Evolutionary conservation across 495 filamentous ascomycete species (phyloP).

Genomic region (Neurospora discreta): DNA sequence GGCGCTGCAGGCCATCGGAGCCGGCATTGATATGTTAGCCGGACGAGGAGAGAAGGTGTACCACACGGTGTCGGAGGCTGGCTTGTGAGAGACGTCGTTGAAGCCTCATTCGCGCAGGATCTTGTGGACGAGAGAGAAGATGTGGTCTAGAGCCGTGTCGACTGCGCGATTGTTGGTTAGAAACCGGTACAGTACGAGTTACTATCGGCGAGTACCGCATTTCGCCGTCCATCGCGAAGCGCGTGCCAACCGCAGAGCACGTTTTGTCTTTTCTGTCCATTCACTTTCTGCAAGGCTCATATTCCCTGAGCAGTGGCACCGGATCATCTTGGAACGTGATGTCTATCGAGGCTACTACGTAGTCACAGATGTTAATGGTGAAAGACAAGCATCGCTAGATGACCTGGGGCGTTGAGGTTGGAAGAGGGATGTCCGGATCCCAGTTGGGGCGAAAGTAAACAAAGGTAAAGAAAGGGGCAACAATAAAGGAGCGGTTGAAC

Average conservation of each 20-base stretch:
- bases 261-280: not conserved
- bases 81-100: conserved; percentile 41
- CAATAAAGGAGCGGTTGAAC: not conserved
- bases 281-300: not conserved
- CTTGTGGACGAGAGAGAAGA: conserved; percentile 46
- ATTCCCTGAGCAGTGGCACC: no score
- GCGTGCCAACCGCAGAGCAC: conserved; percentile 10
- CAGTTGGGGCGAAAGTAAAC: conserved; percentile 5
- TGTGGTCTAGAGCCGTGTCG: conserved; percentile 43
- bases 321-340: not conserved
- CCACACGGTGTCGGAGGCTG: conserved; percentile 40
- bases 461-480: not conserved
- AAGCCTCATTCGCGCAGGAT: conserved; percentile 67
- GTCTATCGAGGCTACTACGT: not conserved
- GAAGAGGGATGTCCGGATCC: conserved; percentile 9
- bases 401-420: conserved; percentile 6
- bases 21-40: conserved; percentile 56
- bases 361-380: not conserved
- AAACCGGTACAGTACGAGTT: conserved; percentile 70
- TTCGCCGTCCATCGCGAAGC: conserved; percentile 51
- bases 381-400: not conserved
- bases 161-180: conserved; percentile 53
- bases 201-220: conserved; percentile 54
- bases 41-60: conserved; percentile 44
- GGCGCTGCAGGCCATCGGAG: conserved; percentile 50